phyloP scores from a whole-genome alignment of 129 eudicot species.

The Flaveria linearis region DNA sequence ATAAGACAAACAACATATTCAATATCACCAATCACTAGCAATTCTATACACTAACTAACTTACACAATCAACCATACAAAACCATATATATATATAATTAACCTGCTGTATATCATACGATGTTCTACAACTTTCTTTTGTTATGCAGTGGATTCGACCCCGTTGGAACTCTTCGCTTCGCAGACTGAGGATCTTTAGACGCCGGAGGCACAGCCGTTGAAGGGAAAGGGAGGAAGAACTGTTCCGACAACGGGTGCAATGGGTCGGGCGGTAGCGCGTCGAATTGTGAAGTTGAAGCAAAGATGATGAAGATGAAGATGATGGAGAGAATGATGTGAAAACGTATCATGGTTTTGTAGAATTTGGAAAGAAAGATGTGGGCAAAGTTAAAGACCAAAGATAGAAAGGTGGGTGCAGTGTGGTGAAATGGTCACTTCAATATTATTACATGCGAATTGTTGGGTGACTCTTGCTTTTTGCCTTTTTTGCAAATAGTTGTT shows the following conservation, averaged over 20 bases:
- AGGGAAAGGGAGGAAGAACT: slow-evolving; percentile 10
- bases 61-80: slow-evolving; percentile 1
- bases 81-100: too few species aligned
- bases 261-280: slow-evolving; percentile 18
- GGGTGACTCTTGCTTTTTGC: not conserved
- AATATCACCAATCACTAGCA: slow-evolving; percentile 17
- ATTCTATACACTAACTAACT: slow-evolving; percentile 25
- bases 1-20: not conserved
- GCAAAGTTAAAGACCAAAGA: slow-evolving; percentile 9
- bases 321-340: slow-evolving; percentile 41
- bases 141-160: slow-evolving; percentile 72
- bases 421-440: slow-evolving; percentile 9
- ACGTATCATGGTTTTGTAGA: slow-evolving; percentile 42
- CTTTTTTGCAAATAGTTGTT: not conserved
- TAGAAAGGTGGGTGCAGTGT: slow-evolving; percentile 16
- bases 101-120: not conserved
- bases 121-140: slow-evolving; percentile 30
- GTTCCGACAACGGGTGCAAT: slow-evolving; percentile 12
- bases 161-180: slow-evolving; percentile 53
- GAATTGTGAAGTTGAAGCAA: slow-evolving; percentile 29
- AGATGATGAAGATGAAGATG: slow-evolving; percentile 17
- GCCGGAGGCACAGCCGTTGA: slow-evolving; percentile 24
- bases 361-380: slow-evolving; percentile 20
- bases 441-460: not conserved
- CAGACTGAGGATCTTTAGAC: slow-evolving; percentile 32